Evolutionary conservation across 225 moss, liverwort and hornwort genomes (phyloP), one percentile per base, ranked within the genome.

Genomic region (Sphagnum contortum): DNA sequence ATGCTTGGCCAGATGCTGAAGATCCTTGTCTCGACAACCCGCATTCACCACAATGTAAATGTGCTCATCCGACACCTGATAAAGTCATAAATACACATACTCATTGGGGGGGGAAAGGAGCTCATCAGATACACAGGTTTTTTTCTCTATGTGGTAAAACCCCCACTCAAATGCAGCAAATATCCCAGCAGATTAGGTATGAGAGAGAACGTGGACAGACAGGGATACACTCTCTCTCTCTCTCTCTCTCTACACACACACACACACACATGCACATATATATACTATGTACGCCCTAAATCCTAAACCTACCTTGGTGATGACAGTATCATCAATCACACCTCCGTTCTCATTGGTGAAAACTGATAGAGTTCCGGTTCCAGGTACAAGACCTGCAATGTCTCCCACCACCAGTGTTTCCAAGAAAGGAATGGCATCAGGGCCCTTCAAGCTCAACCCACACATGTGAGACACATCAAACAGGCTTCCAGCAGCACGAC

Each of bases 381-480:
- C 98, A 2, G 87, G 77, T 6, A 79, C 1, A 44, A 98, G 67
- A 2, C 71, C 85, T 49, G 85, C 88, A 59, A 98, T 98, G 70
- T 98, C 98, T 5, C 83, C 93, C 3, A 98, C 98, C 1, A 98
- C 98, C 3, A 98, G 82, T 3, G 90, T 79, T 71, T 98, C 98
- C 68, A 98, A 68, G 87, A 87, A 98, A 7, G 91, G 79, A 48
- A 91, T 91, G 2, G 79, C 98, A 50, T 98, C 98, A 3, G 88
- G 87, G 10, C 98, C 98, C 62, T 93, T 93, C 48, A 98, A 59
- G 49, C 85, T 85, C 48, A 98, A 14, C 3, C 98, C 98, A 14
- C 98, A 98, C 98, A 98, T 98, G 70, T 98, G 98, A 10, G 98
- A 89, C 47, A 98, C 98, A 44, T 98, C 98, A 67, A 98, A 98